phyloP scores from a whole-genome alignment of 768 basidiomycete species.

The Boletales sp. region DNA sequence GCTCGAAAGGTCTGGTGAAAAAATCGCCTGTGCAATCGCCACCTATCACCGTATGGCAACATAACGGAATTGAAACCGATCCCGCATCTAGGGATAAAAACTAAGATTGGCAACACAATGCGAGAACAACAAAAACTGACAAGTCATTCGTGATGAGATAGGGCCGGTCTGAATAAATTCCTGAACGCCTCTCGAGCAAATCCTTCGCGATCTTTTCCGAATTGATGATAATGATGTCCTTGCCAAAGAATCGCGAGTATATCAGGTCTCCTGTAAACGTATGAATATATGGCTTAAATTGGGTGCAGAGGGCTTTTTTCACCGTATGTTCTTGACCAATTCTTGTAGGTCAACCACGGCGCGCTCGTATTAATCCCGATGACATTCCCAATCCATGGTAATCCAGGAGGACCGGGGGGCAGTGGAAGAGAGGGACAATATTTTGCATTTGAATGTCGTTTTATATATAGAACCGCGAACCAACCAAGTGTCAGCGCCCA shows the following conservation, averaged over 20 bases:
- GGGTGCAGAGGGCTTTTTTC: no score
- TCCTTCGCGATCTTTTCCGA: neutral
- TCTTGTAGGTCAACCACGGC: neutral
- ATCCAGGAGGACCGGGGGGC: neutral
- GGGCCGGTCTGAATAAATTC: constrained; percentile 34
- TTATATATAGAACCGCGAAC: no score
- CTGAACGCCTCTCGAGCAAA: neutral
- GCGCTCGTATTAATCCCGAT: neutral
- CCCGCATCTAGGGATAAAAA: constrained; percentile 5
- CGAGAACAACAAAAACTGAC: constrained; percentile 2
- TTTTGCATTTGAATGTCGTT: no score
- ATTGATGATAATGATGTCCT: neutral
- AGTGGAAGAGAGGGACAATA: neutral
- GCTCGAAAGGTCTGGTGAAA: constrained; percentile 10
- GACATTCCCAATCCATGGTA: neutral
- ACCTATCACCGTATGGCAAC: constrained; percentile 15
- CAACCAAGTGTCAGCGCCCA: no score
- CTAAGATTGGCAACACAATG: neutral
- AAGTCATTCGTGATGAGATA: constrained; percentile 10
- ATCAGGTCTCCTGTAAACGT: neutral
- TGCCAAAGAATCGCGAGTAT: neutral
- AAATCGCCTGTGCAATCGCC: constrained; percentile 12
- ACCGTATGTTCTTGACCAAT: neutral
- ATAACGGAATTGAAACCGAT: constrained; percentile 15
- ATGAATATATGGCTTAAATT: no score